phyloP scores from a whole-genome alignment of 1,139 yeast genomes.

The Suhomyces terraborum region DNA sequence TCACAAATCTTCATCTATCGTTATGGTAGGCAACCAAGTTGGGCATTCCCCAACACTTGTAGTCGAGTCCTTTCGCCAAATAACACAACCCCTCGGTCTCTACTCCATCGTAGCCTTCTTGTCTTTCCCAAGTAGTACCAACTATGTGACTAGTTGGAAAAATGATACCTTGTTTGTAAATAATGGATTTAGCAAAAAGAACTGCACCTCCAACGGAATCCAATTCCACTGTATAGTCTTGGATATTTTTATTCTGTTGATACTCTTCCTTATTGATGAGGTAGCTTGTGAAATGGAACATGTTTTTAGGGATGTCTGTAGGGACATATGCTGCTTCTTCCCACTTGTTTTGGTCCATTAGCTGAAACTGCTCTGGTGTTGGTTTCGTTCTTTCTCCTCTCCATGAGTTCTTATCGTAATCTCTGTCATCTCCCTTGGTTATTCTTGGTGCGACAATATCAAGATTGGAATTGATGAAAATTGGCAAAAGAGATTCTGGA shows the following conservation, averaged over 20 bases:
- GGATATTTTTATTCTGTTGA: constrained; percentile 13
- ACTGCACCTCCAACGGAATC: constrained; percentile 56
- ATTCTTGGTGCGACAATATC: constrained; percentile 49
- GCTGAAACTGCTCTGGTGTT: constrained; percentile 29
- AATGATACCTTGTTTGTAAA: constrained; percentile 46
- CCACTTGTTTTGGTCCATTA: constrained; percentile 36
- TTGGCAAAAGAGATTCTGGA: constrained; percentile 26
- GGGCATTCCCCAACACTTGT: constrained; percentile 48
- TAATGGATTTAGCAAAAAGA: constrained; percentile 41
- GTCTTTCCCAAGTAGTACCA: constrained; percentile 51
- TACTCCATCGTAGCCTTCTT: constrained; percentile 55
- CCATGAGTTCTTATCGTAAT: constrained; percentile 52
- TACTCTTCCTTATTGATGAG: constrained; percentile 22
- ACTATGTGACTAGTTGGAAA: constrained; percentile 49
- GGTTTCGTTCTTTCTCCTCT: constrained; percentile 46
- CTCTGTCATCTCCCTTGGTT: constrained; percentile 31
- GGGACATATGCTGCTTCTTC: constrained; percentile 43
- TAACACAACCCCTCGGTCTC: constrained; percentile 57
- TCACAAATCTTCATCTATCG: constrained; percentile 9
- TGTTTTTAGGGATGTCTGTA: constrained; percentile 30
- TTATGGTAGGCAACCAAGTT: constrained; percentile 33
- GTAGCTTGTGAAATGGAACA: constrained; percentile 36
- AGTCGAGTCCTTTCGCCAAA: constrained; percentile 45
- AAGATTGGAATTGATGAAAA: constrained; percentile 33
- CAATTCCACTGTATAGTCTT: constrained; percentile 29